Percentiles rank a stretch among this genome's conserved stretches.
Conservation (phyloP, 2,329 filamentous ascomycete species). For the Claviceps sorghi region DNA sequence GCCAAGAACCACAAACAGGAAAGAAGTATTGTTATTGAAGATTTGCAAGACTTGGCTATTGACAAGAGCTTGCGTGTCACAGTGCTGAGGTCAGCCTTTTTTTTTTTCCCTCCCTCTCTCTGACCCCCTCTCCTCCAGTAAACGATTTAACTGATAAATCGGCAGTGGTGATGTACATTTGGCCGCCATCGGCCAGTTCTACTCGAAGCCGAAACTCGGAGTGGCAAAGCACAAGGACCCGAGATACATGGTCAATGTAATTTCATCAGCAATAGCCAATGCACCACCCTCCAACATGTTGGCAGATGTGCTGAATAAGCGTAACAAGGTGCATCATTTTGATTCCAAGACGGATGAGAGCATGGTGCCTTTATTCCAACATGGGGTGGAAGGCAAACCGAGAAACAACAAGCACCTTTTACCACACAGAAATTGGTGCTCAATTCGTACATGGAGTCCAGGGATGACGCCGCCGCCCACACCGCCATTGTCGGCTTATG, state of each 20-base stretch:
- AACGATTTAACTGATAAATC: not conserved
- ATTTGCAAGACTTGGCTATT: constrained; percentile 82
- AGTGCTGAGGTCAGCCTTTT: constrained; percentile 50
- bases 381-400: constrained; percentile 76
- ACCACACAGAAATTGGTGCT: constrained; percentile 89
- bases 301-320: constrained; percentile 82
- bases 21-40: constrained; percentile 71
- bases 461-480: constrained; percentile 59
- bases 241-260: constrained; percentile 90
- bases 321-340: constrained; percentile 67
- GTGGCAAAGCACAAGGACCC: constrained; percentile 83
- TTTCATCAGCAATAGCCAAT: constrained; percentile 91
- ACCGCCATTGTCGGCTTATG: constrained; percentile 39
- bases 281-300: constrained; percentile 75
- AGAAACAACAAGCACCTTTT: constrained; percentile 85
- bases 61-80: constrained; percentile 87
- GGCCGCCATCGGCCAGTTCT: constrained; percentile 86
- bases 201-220: constrained; percentile 68
- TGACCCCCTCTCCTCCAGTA: no score
- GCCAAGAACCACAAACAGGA: constrained; percentile 89
- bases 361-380: constrained; percentile 86
- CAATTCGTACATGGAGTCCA: constrained; percentile 71
- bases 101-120: not conserved
- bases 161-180: constrained; percentile 80
- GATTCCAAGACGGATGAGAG: constrained; percentile 74